Evolutionary conservation across 495 filamentous ascomycete species (phyloP), one percentile per base, ranked within the genome.

Genomic region (Neurospora cerealis): DNA sequence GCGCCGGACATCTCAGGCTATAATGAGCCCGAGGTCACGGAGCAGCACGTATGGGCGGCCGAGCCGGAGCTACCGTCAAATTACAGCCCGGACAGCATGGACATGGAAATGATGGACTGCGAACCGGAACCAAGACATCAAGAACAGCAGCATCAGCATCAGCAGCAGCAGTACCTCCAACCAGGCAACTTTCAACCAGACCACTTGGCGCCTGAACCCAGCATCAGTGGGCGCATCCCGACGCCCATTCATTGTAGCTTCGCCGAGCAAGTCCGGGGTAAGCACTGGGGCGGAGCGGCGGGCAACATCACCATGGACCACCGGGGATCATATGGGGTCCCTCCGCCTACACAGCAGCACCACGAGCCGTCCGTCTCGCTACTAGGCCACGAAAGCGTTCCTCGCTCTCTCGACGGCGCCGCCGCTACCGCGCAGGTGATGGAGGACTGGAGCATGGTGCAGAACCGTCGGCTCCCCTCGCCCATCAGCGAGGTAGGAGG

Each of bases 401-500:
- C 80, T 7, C 75, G 80, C 13, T 83, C 77, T 17, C 79, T 83
- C 37, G 82, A 83, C 36, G 81, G 82, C 75, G 75, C 81, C 5
- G 78, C 79, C 7, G 73, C 74, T 6, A 74, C 77, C 1, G 66
- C 74, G 3, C 75, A 75, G 38, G 75, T 78, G 21, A 83, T 83
- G 79, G 83, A 83, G 70, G 84, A 87, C 75, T 85, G 85, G 79
- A 81, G 77, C 70, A 78, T 83, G 78, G 81, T 84, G 5, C 83
- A 87, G 69, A 85, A 82, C 73, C 84, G 88, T 21, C 87, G 88
- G 42, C 85, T 93, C 9, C 91, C 91, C 4, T 93, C 90, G 34
- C 92, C 92, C 6, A 90, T 93, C 73, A 91, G 88, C 72, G 91
- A 94, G 75, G 87, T 85, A 72, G 91, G 88, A 73, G 85, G 86